Evolutionary conservation across 345 rosid genomes (phyloP), one percentile per base, ranked within the genome.

Genomic region (Gossypium anomalum): DNA sequence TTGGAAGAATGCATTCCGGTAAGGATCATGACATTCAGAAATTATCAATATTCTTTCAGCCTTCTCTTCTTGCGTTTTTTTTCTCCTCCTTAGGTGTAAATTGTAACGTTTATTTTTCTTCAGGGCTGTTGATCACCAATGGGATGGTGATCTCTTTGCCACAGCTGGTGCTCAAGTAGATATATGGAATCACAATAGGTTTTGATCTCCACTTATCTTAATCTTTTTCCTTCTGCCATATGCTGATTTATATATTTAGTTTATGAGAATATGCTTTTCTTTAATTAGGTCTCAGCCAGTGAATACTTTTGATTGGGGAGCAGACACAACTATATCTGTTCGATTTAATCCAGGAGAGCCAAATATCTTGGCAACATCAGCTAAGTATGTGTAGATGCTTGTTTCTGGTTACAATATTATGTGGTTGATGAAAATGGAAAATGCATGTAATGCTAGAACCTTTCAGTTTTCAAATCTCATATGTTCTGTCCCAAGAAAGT

Each of bases 101-200:
- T 57, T 57, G n/a, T 53, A 56, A 49, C 49, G 20, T 67, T 70
- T 41, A 43, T 20, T 16, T 29, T 43, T 47, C 74, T 77, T 7
- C 78, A 95, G 99, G 92, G 98, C 89, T 60, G 94, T 92, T 79
- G 98, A 95, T 86, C 97, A 95, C 85, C 97, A 93, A 72, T 90
- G 91, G 94, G 86, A 87, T 52, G 88, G 97, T 65, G 97, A 95
- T 17, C 88, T 88, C 48, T 93, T 95, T 86, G 99, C 94, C 65
- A 95, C 98, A 5, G 92, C 89, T 53, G 97, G 99, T 64, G 98
- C 98, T 73, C 98, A 88, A 82, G 82, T 95, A 17, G 98, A 95
- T 76, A 85, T 93, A 85, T 95, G 98, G 97, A 88, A 91, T 83
- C 97, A 91, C 77, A 93, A 92, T 78, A 93, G 99, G 99, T 94